Evolutionary conservation across 805 yeast species (phyloP).

Genomic region (Lipomyces sp.): DNA sequence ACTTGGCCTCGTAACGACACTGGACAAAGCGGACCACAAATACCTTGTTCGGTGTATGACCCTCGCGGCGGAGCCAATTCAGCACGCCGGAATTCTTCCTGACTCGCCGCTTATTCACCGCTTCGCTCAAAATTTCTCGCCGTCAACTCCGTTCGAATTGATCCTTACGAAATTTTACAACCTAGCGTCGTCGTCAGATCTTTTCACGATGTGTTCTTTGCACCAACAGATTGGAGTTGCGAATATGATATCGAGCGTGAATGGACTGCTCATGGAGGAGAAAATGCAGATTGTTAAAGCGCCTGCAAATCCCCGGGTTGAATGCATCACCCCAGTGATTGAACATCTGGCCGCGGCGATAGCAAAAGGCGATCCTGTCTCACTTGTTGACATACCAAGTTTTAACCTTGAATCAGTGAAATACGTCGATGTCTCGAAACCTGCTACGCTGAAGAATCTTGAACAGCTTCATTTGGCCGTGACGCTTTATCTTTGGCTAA

Average conservation of each 20-base stretch:
- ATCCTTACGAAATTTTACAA: constrained; percentile 50
- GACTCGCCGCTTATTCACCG: constrained; percentile 65
- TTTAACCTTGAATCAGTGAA: constrained; percentile 21
- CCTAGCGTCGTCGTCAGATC: constrained; percentile 37
- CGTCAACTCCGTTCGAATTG: constrained; percentile 45
- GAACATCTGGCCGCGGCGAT: constrained; percentile 52
- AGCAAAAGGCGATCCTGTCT: constrained; percentile 51
- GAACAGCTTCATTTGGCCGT: constrained; percentile 24
- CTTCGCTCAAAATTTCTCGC: constrained; percentile 60
- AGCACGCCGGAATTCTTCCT: constrained; percentile 76
- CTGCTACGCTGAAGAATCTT: constrained; percentile 18
- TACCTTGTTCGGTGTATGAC: constrained; percentile 49
- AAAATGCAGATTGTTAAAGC: constrained; percentile 58
- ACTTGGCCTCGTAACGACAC: constrained; percentile 34
- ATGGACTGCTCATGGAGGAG: constrained; percentile 52
- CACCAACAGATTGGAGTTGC: constrained; percentile 44
- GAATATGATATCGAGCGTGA: constrained; percentile 44
- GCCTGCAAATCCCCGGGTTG: constrained; percentile 48
- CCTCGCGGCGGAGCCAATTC: constrained; percentile 50
- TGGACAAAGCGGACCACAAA: constrained; percentile 20
- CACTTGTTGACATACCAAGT: constrained; percentile 51
- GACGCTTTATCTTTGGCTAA: constrained; percentile 70
- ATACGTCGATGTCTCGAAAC: constrained; percentile 18
- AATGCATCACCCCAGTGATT: constrained; percentile 45
- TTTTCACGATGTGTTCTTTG: constrained; percentile 43